Evolutionary conservation across 805 yeast genomes (phyloP), one percentile per base, ranked within the genome.

Genomic region (Martiniozyma abietophila): DNA sequence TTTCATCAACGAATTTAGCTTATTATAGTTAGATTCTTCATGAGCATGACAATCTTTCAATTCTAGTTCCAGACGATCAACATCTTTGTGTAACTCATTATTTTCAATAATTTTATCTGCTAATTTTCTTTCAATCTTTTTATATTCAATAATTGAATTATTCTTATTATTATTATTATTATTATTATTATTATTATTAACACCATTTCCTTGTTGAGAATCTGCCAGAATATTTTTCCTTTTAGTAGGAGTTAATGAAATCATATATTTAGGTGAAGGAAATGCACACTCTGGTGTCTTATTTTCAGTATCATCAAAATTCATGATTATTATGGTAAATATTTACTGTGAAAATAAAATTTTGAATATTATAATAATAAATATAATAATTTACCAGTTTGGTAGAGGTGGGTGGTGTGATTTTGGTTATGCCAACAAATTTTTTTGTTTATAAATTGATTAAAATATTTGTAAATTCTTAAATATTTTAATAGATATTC

Each of bases 61-160:
- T 23, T 61, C 67, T 24, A 42, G 29, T 32, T 61, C 64, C 9
- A 59, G 41, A 30, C 53, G 46, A 36, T 62, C 66, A 35, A 52
- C 50, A 27, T 62, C 65, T n/a, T 49, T 48, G 10, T 48, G 42
- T 4, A 56, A 41, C 16, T 51, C 50, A 30, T 57, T 56, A 14
- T 51, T 50, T 8, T 48, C 43, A 9, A 56, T 44, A 24, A 51
- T 36, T 2, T 53, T 38, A 39, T 57, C 60, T 10, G 58, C 57
- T 25, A 46, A 48, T 21, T 41, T 39, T 31, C 61, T 41, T 36
- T 58, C 59, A 14, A 54, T 34, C 24, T 38, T 38, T 24, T 41
- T 46, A 35, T 47, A 45, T n/a, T 51, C 51, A 9, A 38, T 17
- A 25, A 18, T 36, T 12, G 36, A 18, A 14, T 19, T n/a, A 23